These are phyloP conservation scores for Cylindrodendrum hubeiense DNA, from an alignment of 2,329 filamentous ascomycete species.

Conservation along the genomic window DNA sequence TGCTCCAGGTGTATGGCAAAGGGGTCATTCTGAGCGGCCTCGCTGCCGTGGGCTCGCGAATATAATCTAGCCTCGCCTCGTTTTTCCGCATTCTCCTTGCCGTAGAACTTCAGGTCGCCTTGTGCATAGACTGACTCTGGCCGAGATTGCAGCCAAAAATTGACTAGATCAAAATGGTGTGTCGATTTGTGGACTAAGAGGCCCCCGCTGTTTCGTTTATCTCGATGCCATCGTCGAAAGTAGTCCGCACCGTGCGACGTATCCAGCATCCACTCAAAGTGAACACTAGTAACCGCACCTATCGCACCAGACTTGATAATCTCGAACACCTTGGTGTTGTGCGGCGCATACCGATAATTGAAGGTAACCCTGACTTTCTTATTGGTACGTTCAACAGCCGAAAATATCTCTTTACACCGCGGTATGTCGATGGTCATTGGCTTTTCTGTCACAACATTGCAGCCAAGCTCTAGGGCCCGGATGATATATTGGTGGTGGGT, in stretches of 20 bases:
- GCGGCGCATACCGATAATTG: conserved; percentile 74
- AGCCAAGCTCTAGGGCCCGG: conserved; percentile 69
- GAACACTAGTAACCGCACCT: conserved; percentile 67
- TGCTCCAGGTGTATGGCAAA: conserved; percentile 69
- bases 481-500: conserved; percentile 72
- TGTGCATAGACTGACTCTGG: conserved; percentile 69
- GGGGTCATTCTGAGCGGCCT: conserved; percentile 64
- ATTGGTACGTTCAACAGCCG: conserved; percentile 45
- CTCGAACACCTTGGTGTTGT: conserved; percentile 71
- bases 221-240: conserved; percentile 73
- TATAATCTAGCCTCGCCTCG: conserved; percentile 66
- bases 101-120: conserved; percentile 71
- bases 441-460: conserved; percentile 72
- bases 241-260: conserved; percentile 73
- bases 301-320: conserved; percentile 66
- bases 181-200: conserved; percentile 73
- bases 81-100: conserved; percentile 70
- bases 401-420: conserved; percentile 63
- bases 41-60: conserved; percentile 62
- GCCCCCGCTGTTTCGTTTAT: conserved; percentile 70
- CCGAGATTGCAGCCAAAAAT: conserved; percentile 70
- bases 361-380: conserved; percentile 69
- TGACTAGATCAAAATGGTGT: conserved; percentile 73
- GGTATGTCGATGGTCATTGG: conserved; percentile 73
- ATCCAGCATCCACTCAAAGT: conserved; percentile 75